These are phyloP conservation scores for Myxozyma monticola DNA, from an alignment of 805 yeast species.

Conservation along the genomic window DNA sequence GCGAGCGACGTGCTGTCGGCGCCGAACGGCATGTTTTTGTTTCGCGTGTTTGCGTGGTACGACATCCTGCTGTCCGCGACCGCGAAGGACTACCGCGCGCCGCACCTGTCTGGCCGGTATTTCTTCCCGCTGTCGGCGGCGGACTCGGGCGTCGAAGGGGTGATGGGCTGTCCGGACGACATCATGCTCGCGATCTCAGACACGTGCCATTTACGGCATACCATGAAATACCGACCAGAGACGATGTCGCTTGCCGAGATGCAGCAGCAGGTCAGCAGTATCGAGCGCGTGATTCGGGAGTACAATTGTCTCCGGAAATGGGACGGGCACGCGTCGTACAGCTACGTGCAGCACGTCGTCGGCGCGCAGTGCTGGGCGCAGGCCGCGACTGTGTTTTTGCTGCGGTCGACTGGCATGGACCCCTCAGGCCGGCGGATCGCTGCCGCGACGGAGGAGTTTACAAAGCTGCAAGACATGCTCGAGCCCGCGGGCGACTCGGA, in stretches of 20 bases:
- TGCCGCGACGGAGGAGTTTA: slow-evolving; percentile 19
- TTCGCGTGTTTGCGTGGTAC: slow-evolving; percentile 28
- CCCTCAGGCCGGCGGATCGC: slow-evolving; percentile 23
- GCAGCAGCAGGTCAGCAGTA: slow-evolving; percentile 18
- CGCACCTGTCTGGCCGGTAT: slow-evolving; percentile 22
- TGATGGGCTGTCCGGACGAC: slow-evolving; percentile 30
- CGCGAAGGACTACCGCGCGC: slow-evolving; percentile 25
- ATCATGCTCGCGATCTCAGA: slow-evolving; percentile 26
- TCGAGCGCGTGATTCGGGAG: slow-evolving; percentile 24
- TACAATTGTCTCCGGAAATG: slow-evolving; percentile 16
- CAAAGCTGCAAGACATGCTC: slow-evolving; percentile 13
- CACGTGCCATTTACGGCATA: slow-evolving; percentile 20
- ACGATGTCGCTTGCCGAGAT: slow-evolving; percentile 21
- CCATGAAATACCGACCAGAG: slow-evolving; percentile 19
- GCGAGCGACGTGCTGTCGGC: slow-evolving; percentile 26
- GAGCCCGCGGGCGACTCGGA: slow-evolving; percentile 20
- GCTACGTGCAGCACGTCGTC: slow-evolving; percentile 21
- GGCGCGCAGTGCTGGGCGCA: slow-evolving; percentile 30
- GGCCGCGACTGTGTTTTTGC: slow-evolving; percentile 22
- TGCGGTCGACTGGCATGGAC: slow-evolving; percentile 29
- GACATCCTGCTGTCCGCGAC: slow-evolving; percentile 25
- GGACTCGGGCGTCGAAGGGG: slow-evolving; percentile 23
- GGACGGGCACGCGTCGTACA: slow-evolving; percentile 27
- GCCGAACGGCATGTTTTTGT: slow-evolving; percentile 27
- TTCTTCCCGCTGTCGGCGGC: slow-evolving; percentile 21